Evolutionary conservation across 495 filamentous ascomycete genomes (phyloP).

Genomic region (Penicillium taxi): DNA sequence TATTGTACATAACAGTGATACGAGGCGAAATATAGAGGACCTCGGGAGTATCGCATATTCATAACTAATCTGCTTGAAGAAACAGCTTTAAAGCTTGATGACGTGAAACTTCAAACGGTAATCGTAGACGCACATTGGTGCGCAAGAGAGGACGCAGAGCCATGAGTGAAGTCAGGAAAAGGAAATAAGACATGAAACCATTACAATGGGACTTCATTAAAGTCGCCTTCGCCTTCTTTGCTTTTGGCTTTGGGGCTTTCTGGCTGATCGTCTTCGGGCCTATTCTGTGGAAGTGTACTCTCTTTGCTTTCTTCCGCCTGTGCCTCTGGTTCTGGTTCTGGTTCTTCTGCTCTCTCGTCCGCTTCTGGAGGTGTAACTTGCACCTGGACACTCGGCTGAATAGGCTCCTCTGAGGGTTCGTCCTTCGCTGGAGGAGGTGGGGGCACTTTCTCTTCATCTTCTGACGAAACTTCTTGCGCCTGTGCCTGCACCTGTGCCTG

Average conservation of each 20-base stretch:
- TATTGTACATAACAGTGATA: slow-evolving; percentile 26
- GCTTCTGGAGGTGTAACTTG: slow-evolving; percentile 5
- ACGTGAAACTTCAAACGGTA: slow-evolving; percentile 17
- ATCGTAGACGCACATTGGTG: slow-evolving; percentile 11
- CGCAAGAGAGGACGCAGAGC: neutral
- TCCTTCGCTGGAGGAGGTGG: slow-evolving; percentile 37
- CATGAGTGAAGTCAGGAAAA: slow-evolving; percentile 1
- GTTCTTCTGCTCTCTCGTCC: slow-evolving; percentile 6
- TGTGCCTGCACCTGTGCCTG: slow-evolving; percentile 26
- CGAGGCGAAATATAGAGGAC: slow-evolving; percentile 3
- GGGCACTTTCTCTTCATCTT: slow-evolving; percentile 22
- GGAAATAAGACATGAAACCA: neutral
- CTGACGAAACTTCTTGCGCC: slow-evolving; percentile 22
- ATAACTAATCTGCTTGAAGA: slow-evolving; percentile 9
- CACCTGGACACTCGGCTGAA: slow-evolving; percentile 18
- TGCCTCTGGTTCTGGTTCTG: slow-evolving; percentile 5
- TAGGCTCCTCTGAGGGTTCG: slow-evolving; percentile 8
- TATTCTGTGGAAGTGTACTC: slow-evolving; percentile 20
- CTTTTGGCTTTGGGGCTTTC: slow-evolving; percentile 20
- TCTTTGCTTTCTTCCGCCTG: slow-evolving; percentile 12
- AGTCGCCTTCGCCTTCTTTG: slow-evolving; percentile 33
- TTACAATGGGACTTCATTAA: slow-evolving; percentile 38
- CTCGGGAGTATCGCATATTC: slow-evolving; percentile 5
- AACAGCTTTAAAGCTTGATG: slow-evolving; percentile 7
- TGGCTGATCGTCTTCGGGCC: slow-evolving; percentile 14